Evolutionary conservation across 805 yeast genomes (phyloP), one percentile per base, ranked within the genome.

Genomic region (Komagataella populi): DNA sequence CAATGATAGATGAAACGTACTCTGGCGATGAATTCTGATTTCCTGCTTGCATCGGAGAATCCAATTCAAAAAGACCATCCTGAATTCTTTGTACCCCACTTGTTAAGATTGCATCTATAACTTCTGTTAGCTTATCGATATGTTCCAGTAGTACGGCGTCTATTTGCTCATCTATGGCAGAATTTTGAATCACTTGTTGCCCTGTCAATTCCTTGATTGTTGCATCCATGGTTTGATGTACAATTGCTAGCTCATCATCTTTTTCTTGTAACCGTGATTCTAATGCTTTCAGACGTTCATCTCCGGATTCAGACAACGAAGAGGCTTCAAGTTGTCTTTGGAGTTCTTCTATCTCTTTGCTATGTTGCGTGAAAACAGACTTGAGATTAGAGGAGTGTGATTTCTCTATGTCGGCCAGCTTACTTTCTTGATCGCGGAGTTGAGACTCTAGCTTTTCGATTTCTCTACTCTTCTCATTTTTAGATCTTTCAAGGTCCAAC

Each of bases 1-100:
- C 96, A 55, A 83, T 70, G 45, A 86, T 69, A 0, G 91, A 81
- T 43, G 82, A 68, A 20, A 84, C 65, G 58, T 78, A 83, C 56
- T 77, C 81, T 2, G 91, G 86, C 0, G 91, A 77, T 2, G 93
- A 74, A 62, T 81, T 81, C 56, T 81, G 79, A 61, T 85, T 86
- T 51, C 93, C 93, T 3, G 88, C 87, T 64, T 84, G 87, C 78
- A 84, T 78, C 30, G 93, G 87, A 4, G 90, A 83, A 51, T 80
- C 83, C 54, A 87, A 70, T 58, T 83, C 88, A 59, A 77, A 83
- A 45, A 77, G 69, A 0, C 84, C 68, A 56, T 84, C 87, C 65
- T 88, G 95, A 50, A 88, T 74, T 50, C 88, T 72, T 54, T 80
- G 80, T 23, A 84, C 77, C 47, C 86, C 87, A 56, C 85, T 76